A percentile compares a stretch with the other conserved stretches of the same genome.
phyloP scores from a whole-genome alignment of 2,329 filamentous ascomycete species.

The Arthrobotrys pseudoclavata region DNA sequence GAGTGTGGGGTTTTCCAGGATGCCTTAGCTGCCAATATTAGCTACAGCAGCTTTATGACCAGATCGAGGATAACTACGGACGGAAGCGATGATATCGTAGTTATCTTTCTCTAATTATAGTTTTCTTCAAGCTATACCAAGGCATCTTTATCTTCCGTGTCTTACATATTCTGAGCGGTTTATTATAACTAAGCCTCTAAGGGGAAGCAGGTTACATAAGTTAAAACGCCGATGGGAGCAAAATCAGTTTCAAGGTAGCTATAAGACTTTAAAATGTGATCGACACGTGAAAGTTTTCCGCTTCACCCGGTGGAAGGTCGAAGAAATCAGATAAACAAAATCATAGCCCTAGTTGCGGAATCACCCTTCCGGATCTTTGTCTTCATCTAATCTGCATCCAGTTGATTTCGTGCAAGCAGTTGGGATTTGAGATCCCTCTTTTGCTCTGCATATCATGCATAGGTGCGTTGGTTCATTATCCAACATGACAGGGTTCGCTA shows the following conservation, averaged over 20 bases:
- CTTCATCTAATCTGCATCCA: not conserved
- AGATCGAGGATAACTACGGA: not conserved
- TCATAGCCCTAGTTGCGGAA: not conserved
- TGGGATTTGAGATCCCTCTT: not conserved
- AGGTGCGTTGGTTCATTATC: not conserved
- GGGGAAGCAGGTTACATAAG: constrained; percentile 3
- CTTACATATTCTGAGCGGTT: not conserved
- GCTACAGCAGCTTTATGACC: not conserved
- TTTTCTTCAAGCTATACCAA: not conserved
- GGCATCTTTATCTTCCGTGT: constrained; percentile 25
- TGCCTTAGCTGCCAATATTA: constrained; percentile 3
- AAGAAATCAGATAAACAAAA: not conserved
- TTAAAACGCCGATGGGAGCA: not conserved
- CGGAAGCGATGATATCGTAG: constrained; percentile 1
- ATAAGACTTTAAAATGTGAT: not conserved
- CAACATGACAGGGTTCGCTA: constrained; percentile 12
- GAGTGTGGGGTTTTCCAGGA: constrained; percentile 4
- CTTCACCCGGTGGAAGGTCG: not conserved
- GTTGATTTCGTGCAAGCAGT: not conserved
- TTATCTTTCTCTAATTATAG: not conserved
- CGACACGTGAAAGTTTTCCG: not conserved
- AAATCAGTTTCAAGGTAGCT: not conserved
- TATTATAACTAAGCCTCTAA: not conserved
- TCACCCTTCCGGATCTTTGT: constrained; percentile 6
- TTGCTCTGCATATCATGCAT: not conserved